Conservation (phyloP, 805 yeast genomes). For the Yarrowia sp. region DNA sequence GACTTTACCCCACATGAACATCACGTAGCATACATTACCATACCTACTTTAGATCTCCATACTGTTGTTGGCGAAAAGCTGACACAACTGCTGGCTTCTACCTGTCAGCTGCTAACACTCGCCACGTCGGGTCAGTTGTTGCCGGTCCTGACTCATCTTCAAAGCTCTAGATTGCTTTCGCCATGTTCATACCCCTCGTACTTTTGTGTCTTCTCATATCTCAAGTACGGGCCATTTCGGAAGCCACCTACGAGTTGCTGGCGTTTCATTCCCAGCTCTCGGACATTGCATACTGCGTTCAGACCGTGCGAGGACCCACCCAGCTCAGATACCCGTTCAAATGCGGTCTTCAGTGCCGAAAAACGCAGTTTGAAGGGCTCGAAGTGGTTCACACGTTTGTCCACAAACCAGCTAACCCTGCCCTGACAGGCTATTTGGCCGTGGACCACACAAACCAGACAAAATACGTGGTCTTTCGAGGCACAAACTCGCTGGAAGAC, state of each 20-base stretch:
- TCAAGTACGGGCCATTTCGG: slow-evolving; percentile 3
- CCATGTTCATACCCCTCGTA: neutral
- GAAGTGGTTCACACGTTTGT: slow-evolving; percentile 19
- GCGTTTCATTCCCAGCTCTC: slow-evolving; percentile 13
- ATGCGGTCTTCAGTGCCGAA: slow-evolving; percentile 19
- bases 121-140: too few species aligned
- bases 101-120: too few species aligned
- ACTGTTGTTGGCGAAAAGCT: neutral
- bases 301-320: slow-evolving; percentile 22
- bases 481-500: slow-evolving; percentile 35
- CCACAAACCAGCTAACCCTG: slow-evolving; percentile 1
- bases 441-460: slow-evolving; percentile 34
- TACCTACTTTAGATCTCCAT: neutral
- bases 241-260: slow-evolving; percentile 14
- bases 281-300: slow-evolving; percentile 24
- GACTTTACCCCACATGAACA: slow-evolving; percentile 18
- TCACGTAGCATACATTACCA: slow-evolving; percentile 2
- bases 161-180: neutral
- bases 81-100: too few species aligned
- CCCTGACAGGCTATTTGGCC: slow-evolving; percentile 15
- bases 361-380: slow-evolving; percentile 19
- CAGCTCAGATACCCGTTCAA: slow-evolving; percentile 28
- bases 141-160: too few species aligned
- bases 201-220: neutral
- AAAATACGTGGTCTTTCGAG: slow-evolving; percentile 27